These are phyloP conservation scores for Pachyrhizus erosus DNA, from an alignment of 306 rosid species.

Conservation along the genomic window DNA sequence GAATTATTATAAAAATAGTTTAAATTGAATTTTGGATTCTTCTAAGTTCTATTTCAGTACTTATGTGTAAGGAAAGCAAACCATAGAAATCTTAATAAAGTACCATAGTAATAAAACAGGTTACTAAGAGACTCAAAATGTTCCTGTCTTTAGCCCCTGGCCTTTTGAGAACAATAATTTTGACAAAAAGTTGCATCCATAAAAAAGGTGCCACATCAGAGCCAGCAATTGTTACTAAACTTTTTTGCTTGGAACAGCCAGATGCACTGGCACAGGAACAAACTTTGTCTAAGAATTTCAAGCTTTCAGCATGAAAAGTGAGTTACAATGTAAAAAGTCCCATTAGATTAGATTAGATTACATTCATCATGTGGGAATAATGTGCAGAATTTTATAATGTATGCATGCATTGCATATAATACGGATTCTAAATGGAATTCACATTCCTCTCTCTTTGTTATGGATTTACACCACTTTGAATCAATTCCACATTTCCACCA, in stretches of 20 bases:
- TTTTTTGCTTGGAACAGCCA: background rate
- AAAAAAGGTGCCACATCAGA: background rate
- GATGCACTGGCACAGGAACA: background rate
- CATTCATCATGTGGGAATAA: background rate
- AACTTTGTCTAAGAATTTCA: background rate
- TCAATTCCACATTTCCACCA: conserved; percentile 4
- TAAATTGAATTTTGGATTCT: background rate
- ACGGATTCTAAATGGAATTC: background rate
- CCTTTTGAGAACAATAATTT: background rate
- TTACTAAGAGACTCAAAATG: too few relatives aligned
- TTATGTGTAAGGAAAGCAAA: background rate
- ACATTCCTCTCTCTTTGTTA: background rate
- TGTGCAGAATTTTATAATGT: background rate
- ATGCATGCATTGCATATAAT: background rate
- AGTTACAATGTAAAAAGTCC: background rate
- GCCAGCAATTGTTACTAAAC: background rate
- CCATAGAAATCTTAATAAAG: too few relatives aligned
- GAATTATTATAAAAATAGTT: too few relatives aligned
- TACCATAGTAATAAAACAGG: too few relatives aligned
- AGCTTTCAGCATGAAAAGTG: background rate
- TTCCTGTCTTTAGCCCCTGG: background rate
- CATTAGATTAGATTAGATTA: conserved; percentile 4
- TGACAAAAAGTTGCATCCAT: background rate
- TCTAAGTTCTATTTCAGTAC: background rate
- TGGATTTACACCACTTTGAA: background rate